phyloP scores from a whole-genome alignment of 805 yeast genomes.

The Blastobotrys mokoenaii region DNA sequence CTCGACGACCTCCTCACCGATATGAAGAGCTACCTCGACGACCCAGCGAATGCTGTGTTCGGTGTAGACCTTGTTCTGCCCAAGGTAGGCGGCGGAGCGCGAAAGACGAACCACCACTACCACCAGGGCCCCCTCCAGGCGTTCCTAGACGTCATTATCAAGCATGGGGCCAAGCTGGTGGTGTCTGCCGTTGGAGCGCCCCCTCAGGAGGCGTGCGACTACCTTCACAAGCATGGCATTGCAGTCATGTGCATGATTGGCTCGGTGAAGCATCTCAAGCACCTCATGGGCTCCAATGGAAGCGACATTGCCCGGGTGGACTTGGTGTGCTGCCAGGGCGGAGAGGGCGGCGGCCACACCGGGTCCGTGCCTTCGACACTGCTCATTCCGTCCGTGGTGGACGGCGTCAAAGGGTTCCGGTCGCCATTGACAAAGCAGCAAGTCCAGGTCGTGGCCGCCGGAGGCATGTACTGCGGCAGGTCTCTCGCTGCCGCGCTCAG shows the following conservation, averaged over 20 bases:
- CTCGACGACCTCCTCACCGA: constrained; percentile 12
- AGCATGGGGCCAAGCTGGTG: constrained; percentile 17
- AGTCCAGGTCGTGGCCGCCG: constrained; percentile 22
- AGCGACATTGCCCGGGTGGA: constrained; percentile 16
- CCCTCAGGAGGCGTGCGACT: constrained; percentile 18
- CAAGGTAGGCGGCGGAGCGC: constrained; percentile 23
- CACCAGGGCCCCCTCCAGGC: constrained; percentile 19
- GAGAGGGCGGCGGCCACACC: constrained; percentile 25
- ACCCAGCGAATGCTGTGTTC: constrained; percentile 18
- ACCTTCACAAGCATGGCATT: constrained; percentile 18
- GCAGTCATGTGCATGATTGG: constrained; percentile 25
- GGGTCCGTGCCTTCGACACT: constrained; percentile 19
- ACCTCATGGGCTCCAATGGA: background rate
- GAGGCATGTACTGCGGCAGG: constrained; percentile 20
- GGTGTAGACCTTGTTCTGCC: constrained; percentile 22
- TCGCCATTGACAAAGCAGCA: constrained; percentile 20
- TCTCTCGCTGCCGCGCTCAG: constrained; percentile 21
- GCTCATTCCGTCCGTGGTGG: constrained; percentile 22
- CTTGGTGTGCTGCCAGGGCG: constrained; percentile 23
- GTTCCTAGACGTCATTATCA: constrained; percentile 18
- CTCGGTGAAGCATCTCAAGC: constrained; percentile 15
- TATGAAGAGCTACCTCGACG: constrained; percentile 11
- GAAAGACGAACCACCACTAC: constrained; percentile 22
- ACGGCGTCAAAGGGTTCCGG: constrained; percentile 16
- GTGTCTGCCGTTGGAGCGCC: constrained; percentile 24